Evolutionary conservation across 192 early-diverging fungal species (phyloP).

Genomic region (Coemansia sp.): DNA sequence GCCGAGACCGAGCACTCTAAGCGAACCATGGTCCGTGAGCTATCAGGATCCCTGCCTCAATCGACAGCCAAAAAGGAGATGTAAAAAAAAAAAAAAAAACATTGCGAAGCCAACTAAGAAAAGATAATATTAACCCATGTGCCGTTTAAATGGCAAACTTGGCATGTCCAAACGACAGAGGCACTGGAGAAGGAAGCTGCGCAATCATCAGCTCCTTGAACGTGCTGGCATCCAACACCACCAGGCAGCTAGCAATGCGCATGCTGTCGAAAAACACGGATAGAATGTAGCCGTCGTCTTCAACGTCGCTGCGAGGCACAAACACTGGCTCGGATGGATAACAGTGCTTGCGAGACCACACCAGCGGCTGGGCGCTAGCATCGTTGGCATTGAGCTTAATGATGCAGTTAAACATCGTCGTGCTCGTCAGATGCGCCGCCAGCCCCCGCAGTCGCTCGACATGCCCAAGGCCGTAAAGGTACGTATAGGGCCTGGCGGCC

Average conservation of each 20-base stretch:
- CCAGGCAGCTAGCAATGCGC: conserved; percentile 62
- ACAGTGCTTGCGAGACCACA: conserved; percentile 61
- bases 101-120: background rate
- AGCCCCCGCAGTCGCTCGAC: conserved; percentile 39
- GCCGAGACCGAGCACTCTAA: conserved; percentile 18
- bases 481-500: conserved; percentile 50
- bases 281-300: conserved; percentile 76
- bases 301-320: conserved; percentile 60
- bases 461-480: conserved; percentile 52
- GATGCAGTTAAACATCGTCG: conserved; percentile 57
- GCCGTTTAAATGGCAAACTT: conserved; percentile 35
- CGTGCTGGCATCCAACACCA: conserved; percentile 71
- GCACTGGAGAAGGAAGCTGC: conserved; percentile 63
- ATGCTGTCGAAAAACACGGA: conserved; percentile 71
- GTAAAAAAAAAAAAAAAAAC: conserved; percentile 13
- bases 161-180: conserved; percentile 70
- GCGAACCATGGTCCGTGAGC: conserved; percentile 11
- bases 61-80: background rate
- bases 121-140: background rate
- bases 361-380: conserved; percentile 17
- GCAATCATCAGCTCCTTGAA: conserved; percentile 66
- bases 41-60: background rate
- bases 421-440: conserved; percentile 15
- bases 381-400: conserved; percentile 57
- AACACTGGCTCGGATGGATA: conserved; percentile 80